phyloP scores from a whole-genome alignment of 2,329 filamentous ascomycete genomes.

The Zasmidium cellare region DNA sequence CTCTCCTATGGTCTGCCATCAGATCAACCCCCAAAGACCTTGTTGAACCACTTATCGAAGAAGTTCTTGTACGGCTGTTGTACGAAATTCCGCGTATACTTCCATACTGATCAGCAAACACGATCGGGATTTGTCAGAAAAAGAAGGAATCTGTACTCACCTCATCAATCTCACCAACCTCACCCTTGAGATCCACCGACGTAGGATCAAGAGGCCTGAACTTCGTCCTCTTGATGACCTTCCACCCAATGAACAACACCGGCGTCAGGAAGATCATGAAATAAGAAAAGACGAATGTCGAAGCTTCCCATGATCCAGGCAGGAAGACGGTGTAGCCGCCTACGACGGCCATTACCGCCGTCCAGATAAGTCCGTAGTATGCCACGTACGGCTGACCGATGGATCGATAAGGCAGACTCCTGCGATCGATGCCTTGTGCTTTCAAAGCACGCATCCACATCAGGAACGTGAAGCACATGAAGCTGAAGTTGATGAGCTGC shows the following conservation, averaged over 20 bases:
- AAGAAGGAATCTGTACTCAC: slow-evolving; percentile 47
- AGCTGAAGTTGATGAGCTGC: slow-evolving; percentile 69
- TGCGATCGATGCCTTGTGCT: slow-evolving; percentile 66
- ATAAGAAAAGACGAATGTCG: slow-evolving; percentile 72
- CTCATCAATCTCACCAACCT: slow-evolving; percentile 61
- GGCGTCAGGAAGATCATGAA: slow-evolving; percentile 73
- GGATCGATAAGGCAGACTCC: slow-evolving; percentile 66
- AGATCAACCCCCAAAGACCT: slow-evolving; percentile 40
- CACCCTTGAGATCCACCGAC: slow-evolving; percentile 64
- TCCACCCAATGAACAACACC: slow-evolving; percentile 68
- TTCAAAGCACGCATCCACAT: slow-evolving; percentile 68
- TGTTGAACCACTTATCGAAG: slow-evolving; percentile 45
- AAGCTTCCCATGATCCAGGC: slow-evolving; percentile 62
- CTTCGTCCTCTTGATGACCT: slow-evolving; percentile 65
- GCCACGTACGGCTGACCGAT: slow-evolving; percentile 69
- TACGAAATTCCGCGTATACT: slow-evolving; percentile 25
- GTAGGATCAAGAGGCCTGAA: slow-evolving; percentile 49
- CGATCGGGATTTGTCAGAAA: too few relatives aligned
- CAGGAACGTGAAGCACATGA: slow-evolving; percentile 69
- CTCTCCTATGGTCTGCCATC: too few relatives aligned
- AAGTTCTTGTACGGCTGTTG: slow-evolving; percentile 31
- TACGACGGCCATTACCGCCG: slow-evolving; percentile 72
- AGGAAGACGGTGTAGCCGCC: slow-evolving; percentile 76
- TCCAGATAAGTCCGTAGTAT: slow-evolving; percentile 61
- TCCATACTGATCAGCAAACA: slow-evolving; percentile 6